These are phyloP conservation scores for Aspergillus kassunensis DNA, from an alignment of 495 filamentous ascomycete genomes.

Conservation along the genomic window DNA sequence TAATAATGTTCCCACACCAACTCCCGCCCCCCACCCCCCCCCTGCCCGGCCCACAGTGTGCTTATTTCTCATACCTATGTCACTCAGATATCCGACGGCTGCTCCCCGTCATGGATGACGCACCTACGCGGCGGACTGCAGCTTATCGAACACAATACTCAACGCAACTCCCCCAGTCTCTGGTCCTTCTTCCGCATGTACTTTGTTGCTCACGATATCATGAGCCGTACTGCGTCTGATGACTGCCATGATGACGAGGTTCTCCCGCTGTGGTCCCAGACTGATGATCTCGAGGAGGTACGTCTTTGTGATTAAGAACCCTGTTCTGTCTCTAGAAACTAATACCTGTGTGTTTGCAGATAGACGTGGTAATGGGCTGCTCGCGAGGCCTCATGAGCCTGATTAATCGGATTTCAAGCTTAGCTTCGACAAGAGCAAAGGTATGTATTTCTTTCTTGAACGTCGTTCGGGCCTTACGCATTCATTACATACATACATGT, in stretches of 20 bases:
- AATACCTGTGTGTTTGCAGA: too few relatives aligned
- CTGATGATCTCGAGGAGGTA: slow-evolving; percentile 22
- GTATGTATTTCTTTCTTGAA: too few relatives aligned
- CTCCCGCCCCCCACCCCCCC: too few relatives aligned
- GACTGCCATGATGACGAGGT: background rate
- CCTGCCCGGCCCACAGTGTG: too few relatives aligned
- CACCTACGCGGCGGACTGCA: slow-evolving; percentile 15
- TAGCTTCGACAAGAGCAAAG: slow-evolving; percentile 6
- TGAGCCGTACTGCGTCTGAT: slow-evolving; percentile 14
- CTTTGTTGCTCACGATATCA: slow-evolving; percentile 22
- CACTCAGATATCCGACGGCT: slow-evolving; percentile 19
- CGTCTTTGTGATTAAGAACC: background rate
- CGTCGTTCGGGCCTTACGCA: too few relatives aligned
- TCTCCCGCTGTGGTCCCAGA: slow-evolving; percentile 11
- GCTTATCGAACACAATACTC: background rate
- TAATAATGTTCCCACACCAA: background rate
- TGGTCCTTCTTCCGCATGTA: slow-evolving; percentile 20
- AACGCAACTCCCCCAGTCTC: background rate
- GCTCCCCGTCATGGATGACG: slow-evolving; percentile 18
- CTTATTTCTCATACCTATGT: too few relatives aligned
- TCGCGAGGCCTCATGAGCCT: slow-evolving; percentile 19
- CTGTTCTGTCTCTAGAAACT: background rate
- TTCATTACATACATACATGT: too few relatives aligned
- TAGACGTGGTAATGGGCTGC: slow-evolving; percentile 18
- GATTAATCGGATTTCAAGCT: slow-evolving; percentile 12